Evolutionary conservation across 257 asterid species (phyloP).

Genomic region (Paulownia fortunei): DNA sequence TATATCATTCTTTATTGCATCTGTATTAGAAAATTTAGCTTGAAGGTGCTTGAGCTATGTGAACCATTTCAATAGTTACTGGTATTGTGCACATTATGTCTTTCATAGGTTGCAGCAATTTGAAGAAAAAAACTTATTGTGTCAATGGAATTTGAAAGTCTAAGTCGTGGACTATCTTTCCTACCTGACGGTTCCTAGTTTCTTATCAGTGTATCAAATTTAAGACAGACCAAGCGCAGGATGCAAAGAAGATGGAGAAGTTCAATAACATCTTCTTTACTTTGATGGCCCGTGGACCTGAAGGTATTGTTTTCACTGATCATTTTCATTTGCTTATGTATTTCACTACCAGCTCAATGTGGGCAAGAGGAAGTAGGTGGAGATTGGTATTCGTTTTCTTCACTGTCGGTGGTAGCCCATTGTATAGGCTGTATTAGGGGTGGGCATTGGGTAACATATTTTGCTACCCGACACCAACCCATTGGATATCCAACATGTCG

Average conservation of each 20-base stretch:
- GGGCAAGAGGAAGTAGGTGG: neutral
- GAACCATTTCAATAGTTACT: neutral
- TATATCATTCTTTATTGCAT: neutral
- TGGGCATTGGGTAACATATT: too few species aligned
- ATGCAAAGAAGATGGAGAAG: slow-evolving; percentile 90
- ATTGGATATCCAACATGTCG: too few species aligned
- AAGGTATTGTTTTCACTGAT: slow-evolving; percentile 51
- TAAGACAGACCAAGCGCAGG: slow-evolving; percentile 93
- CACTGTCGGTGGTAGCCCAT: slow-evolving; percentile 3
- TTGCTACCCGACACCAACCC: too few species aligned
- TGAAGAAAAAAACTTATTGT: slow-evolving; percentile 16
- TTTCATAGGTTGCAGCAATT: neutral
- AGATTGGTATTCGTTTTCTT: neutral
- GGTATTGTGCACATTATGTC: neutral
- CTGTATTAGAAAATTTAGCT: neutral
- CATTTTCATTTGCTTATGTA: slow-evolving; percentile 24
- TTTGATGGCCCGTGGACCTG: slow-evolving; percentile 91
- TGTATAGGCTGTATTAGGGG: neutral
- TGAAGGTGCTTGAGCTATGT: slow-evolving; percentile 19
- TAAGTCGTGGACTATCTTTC: neutral
- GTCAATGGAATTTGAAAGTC: slow-evolving; percentile 1
- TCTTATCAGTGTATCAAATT: slow-evolving; percentile 70
- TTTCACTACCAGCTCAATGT: neutral
- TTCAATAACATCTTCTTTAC: slow-evolving; percentile 79
- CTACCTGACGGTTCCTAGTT: slow-evolving; percentile 28